These are phyloP conservation scores for Metarhizium robertsii DNA, from an alignment of 2,329 filamentous ascomycete species.

Conservation along the genomic window DNA sequence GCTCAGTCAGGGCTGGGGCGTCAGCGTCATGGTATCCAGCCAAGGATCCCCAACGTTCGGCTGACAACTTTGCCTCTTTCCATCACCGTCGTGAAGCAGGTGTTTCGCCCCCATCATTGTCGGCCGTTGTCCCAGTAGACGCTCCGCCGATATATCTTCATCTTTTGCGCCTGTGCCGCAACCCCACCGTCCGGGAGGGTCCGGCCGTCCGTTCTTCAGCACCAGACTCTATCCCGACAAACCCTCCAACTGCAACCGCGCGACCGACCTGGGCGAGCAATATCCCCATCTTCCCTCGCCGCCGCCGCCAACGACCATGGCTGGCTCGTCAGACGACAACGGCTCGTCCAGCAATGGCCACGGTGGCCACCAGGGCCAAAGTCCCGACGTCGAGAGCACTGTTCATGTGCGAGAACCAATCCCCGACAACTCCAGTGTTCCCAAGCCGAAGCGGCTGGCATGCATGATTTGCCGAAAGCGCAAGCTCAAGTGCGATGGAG, in stretches of 20 bases:
- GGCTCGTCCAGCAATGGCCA: conserved; percentile 22
- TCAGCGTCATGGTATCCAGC: not conserved
- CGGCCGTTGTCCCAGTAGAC: not conserved
- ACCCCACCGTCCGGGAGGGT: conserved; percentile 1
- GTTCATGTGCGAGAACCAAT: conserved; percentile 27
- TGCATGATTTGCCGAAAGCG: conserved; percentile 90
- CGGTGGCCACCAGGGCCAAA: conserved; percentile 17
- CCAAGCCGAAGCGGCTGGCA: conserved; percentile 85
- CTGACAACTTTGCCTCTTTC: not conserved
- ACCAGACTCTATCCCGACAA: not conserved
- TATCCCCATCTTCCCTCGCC: not conserved
- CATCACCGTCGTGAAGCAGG: not conserved
- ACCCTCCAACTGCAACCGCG: not conserved
- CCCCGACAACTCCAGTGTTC: conserved; percentile 47
- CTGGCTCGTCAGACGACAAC: conserved; percentile 30
- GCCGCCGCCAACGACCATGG: conserved; percentile 14
- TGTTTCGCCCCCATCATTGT: not conserved
- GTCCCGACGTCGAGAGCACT: conserved; percentile 24
- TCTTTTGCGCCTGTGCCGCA: not conserved
- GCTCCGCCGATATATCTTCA: not conserved
- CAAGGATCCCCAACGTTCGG: not conserved
- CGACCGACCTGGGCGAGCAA: not conserved
- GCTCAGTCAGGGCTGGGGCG: not conserved
- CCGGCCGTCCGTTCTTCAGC: not conserved
- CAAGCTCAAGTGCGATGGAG: conserved; percentile 84